Evolutionary conservation across 257 asterid species (phyloP).

Genomic region (Primulina huaijiensis): DNA sequence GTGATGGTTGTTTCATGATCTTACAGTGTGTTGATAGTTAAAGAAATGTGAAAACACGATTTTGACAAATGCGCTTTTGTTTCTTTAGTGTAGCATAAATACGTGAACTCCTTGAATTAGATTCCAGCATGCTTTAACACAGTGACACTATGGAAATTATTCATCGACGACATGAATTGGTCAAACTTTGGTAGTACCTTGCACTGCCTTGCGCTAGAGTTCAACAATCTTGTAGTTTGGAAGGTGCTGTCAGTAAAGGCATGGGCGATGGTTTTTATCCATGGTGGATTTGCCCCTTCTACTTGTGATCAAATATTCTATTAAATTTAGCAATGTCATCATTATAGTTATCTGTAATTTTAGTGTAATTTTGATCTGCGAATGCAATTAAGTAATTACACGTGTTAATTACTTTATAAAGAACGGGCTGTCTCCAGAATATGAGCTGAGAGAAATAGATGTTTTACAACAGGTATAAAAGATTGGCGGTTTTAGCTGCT

Average conservation of each 20-base stretch:
- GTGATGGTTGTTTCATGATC: not conserved
- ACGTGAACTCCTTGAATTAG: too few species aligned
- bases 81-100: too few species aligned
- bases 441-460: not conserved
- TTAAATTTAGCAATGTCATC: not conserved
- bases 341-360: not conserved
- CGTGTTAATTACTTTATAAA: not conserved
- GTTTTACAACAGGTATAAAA: constrained; percentile 35
- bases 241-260: not conserved
- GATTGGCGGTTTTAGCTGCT: constrained; percentile 49
- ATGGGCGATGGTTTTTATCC: not conserved
- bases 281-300: not conserved
- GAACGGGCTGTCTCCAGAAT: not conserved
- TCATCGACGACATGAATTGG: not conserved
- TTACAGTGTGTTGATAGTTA: too few species aligned
- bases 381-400: not conserved
- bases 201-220: not conserved
- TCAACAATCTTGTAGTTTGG: not conserved
- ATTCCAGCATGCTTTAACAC: too few species aligned
- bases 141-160: not conserved
- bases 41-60: too few species aligned
- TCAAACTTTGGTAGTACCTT: not conserved
- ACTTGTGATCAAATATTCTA: not conserved
- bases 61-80: too few species aligned
- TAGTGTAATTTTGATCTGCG: not conserved